Base-by-base conservation (phyloP, 495 filamentous ascomycete genomes). In the Trichoderma parareesei region DNA sequence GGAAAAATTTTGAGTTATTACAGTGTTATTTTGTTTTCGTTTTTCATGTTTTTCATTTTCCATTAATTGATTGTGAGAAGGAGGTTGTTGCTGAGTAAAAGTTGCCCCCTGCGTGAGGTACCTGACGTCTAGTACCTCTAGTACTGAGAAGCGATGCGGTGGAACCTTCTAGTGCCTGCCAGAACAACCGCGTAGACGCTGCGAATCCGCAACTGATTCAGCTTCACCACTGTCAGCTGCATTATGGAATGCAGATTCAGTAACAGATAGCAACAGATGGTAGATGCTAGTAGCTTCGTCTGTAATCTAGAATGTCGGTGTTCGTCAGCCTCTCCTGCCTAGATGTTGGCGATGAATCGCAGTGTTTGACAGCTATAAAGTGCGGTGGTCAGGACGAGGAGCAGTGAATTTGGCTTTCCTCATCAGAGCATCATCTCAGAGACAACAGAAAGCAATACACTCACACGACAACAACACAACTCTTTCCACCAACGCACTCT, bases 221-320 rank as follows among this genome's bases (percentile, higher is more conserved):
- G 44, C 41, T 33, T 27, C 27, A 27, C 27, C 27, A 27, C 27
- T 46, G 41, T 42, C 13, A 44, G 38, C 60, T 18, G 60, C 60
- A 44, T 62, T 37, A 62, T 41, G 41, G 11, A 62, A 38, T 38
- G 42, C 41, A 14, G 37, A 43, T 42, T 62, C 18, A 69, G 71
- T 66, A 69, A 70, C 71, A 72, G 64, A 69, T 27, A 27, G 27
- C 27, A 55, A 68, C 38, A 42, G 38, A 61, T 33, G 13, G 65
- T 40, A 60, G 61, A 60, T 62, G 14, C 41, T 41, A 20, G 38
- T 62, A 62, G 38, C 9, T 62, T 43, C 61, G 6, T 33, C 20
- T 44, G 44, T 5, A 14, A 35, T 11, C 53, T 61, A 59, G 16
- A 11, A 38, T 11, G 65, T 18, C 42, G 33, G 27, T 64, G 57